Evolutionary conservation across 1,284 basidiomycete genomes (phyloP).

Genomic region (Ceratobasidium sp.): DNA sequence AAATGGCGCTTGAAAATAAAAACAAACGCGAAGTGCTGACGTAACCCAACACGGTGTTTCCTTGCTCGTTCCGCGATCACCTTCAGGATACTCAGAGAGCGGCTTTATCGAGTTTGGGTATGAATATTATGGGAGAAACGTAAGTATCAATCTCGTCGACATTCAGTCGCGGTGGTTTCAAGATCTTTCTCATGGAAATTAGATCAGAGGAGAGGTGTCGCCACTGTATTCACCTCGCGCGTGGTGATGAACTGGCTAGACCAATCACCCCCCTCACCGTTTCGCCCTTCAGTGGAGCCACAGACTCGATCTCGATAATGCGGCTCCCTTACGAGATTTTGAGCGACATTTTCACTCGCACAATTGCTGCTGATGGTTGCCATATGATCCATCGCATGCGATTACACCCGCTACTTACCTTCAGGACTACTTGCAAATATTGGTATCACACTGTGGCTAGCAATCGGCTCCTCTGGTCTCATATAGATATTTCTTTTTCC

Average conservation of each 20-base stretch:
- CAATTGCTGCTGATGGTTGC: constrained; percentile 1
- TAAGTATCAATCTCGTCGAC: too few relatives aligned
- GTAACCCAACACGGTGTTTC: too few relatives aligned
- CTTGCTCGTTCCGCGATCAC: too few relatives aligned
- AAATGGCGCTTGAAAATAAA: too few relatives aligned
- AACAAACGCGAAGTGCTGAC: too few relatives aligned
- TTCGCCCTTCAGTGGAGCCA: not conserved
- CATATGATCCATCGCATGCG: not conserved
- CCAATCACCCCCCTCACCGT: not conserved
- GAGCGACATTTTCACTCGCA: not conserved
- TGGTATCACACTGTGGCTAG: not conserved
- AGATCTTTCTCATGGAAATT: too few relatives aligned
- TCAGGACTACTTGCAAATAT: constrained; percentile 4
- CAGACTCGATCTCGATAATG: not conserved
- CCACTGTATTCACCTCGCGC: not conserved
- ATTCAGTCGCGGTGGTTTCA: too few relatives aligned
- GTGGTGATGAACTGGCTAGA: not conserved
- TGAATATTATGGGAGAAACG: too few relatives aligned
- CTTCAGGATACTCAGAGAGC: too few relatives aligned
- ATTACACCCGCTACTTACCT: not conserved
- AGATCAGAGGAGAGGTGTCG: not conserved
- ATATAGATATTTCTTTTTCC: not conserved
- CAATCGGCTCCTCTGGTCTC: not conserved
- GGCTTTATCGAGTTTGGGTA: too few relatives aligned
- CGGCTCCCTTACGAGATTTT: not conserved